Conservation (phyloP, 805 yeast genomes). For the Osmozyma mogii region DNA sequence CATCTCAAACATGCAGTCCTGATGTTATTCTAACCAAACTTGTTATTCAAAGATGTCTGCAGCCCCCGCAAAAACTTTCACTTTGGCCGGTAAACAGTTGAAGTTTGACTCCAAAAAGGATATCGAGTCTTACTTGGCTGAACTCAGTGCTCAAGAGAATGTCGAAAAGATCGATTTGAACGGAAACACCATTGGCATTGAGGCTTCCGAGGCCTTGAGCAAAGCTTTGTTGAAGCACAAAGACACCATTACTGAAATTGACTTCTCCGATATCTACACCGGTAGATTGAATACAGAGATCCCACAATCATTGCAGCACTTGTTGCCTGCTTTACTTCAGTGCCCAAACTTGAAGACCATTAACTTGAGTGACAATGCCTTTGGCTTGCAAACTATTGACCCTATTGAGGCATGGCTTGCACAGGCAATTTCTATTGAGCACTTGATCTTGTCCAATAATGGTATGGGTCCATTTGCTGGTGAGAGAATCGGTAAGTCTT, state of each 20-base stretch:
- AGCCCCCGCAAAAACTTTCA: conserved; percentile 37
- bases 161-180: conserved; percentile 65
- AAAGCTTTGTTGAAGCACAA: conserved; percentile 38
- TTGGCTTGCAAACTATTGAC: conserved; percentile 91
- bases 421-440: conserved; percentile 72
- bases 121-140: conserved; percentile 60
- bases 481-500: conserved; percentile 82
- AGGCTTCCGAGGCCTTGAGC: conserved; percentile 70
- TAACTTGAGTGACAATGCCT: conserved; percentile 90
- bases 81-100: conserved; percentile 66
- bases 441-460: conserved; percentile 83
- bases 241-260: conserved; percentile 53
- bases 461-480: conserved; percentile 99
- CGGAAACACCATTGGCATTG: conserved; percentile 93
- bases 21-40: too few relatives aligned
- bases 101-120: conserved; percentile 71
- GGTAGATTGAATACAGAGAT: conserved; percentile 94
- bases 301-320: conserved; percentile 66
- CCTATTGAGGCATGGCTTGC: conserved; percentile 75
- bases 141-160: conserved; percentile 32
- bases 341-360: conserved; percentile 65
- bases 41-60: too few relatives aligned
- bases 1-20: too few relatives aligned
- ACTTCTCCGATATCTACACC: conserved; percentile 89
- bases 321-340: conserved; percentile 66